A percentile compares a stretch with the other conserved stretches of the same genome.
Evolutionary conservation across 192 early-diverging fungal genomes (phyloP).

Genomic region (Coemansia erecta): DNA sequence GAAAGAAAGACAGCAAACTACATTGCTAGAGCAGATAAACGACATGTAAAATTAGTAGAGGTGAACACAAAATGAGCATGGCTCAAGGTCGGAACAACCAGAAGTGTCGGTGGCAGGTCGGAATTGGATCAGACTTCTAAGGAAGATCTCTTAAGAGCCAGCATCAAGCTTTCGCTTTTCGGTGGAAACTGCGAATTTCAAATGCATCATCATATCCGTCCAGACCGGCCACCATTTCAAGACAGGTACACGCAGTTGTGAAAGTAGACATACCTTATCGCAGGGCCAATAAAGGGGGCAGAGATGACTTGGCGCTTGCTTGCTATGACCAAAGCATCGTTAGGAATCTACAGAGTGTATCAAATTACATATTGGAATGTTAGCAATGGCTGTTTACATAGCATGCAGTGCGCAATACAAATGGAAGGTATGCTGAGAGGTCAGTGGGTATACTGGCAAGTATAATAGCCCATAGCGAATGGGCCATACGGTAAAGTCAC

Average conservation of each 20-base stretch:
- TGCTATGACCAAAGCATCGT: no score
- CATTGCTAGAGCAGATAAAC: no score
- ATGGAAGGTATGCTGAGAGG: background rate
- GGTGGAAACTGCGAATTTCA: slow-evolving; percentile 54
- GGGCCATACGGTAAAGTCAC: slow-evolving; percentile 37
- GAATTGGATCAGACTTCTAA: slow-evolving; percentile 47
- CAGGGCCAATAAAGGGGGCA: no score
- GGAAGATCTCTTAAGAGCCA: slow-evolving; percentile 43
- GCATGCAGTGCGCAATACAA: no score
- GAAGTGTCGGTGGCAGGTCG: background rate
- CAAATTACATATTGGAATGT: background rate
- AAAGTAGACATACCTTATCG: background rate
- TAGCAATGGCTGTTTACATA: background rate
- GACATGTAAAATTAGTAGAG: no score
- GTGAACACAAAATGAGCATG: no score
- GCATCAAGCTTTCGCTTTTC: slow-evolving; percentile 38
- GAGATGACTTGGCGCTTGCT: no score
- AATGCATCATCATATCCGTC: slow-evolving; percentile 32
- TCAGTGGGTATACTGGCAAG: slow-evolving; percentile 52
- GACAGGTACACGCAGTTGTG: background rate
- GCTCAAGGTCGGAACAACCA: background rate
- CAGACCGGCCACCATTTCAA: background rate
- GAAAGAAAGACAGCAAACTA: no score
- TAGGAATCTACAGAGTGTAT: no score
- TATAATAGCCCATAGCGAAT: slow-evolving; percentile 52